phyloP scores from a whole-genome alignment of 78 protist species.

The Dictyostelium intermedium region DNA sequence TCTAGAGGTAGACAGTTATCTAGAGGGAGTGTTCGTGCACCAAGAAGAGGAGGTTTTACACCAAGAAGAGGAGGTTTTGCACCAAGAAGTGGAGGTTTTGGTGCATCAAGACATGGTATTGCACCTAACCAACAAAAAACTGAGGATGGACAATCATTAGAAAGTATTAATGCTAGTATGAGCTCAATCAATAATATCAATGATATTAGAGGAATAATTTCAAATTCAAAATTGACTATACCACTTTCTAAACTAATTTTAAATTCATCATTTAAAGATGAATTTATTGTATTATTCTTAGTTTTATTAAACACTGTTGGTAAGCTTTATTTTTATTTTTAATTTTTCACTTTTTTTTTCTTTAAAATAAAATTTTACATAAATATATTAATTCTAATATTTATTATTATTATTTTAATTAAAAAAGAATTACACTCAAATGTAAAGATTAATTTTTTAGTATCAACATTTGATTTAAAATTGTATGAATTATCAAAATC shows the following conservation, averaged over 20 bases:
- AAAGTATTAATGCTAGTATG: not conserved
- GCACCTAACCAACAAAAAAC: not conserved
- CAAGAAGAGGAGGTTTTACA: not conserved
- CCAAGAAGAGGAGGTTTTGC: not conserved
- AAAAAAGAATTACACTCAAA: constrained; percentile 49
- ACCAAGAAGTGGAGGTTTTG: not conserved
- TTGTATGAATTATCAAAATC: not conserved
- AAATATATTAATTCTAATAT: no score
- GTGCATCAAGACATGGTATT: not conserved
- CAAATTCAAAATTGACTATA: constrained; percentile 21
- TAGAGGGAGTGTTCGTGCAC: no score
- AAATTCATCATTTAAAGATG: constrained; percentile 32
- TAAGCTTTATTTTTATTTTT: not conserved
- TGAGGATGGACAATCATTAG: not conserved
- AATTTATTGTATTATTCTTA: constrained; percentile 24
- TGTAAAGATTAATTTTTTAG: constrained; percentile 5
- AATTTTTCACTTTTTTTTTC: not conserved
- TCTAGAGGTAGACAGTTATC: not conserved
- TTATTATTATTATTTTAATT: not conserved
- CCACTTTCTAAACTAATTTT: constrained; percentile 6
- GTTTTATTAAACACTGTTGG: constrained; percentile 48
- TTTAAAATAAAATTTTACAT: no score
- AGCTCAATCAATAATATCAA: constrained; percentile 2
- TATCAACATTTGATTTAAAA: constrained; percentile 26
- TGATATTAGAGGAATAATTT: constrained; percentile 9